These are phyloP conservation scores for Euryodendron excelsum DNA, from an alignment of 148 eudicot genomes.

Conservation along the genomic window DNA sequence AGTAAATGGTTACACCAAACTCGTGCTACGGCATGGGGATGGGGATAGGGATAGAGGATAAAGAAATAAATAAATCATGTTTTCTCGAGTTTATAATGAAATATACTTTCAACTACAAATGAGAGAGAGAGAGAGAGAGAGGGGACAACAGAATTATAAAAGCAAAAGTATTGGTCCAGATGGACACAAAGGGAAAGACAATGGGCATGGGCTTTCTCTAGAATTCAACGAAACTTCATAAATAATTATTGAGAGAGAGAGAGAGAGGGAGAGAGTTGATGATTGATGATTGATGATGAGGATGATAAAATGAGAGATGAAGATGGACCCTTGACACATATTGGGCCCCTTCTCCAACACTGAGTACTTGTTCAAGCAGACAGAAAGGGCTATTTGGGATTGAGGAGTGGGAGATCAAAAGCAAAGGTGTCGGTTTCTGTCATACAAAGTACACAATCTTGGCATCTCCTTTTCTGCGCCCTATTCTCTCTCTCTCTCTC, in stretches of 20 bases:
- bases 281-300: neutral
- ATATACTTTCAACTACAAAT: too few relatives aligned
- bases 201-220: conserved; percentile 25
- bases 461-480: too few relatives aligned
- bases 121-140: too few relatives aligned
- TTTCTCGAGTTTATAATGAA: too few relatives aligned
- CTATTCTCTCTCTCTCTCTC: conserved; percentile 9
- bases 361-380: conserved; percentile 22
- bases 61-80: too few relatives aligned
- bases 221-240: conserved; percentile 25
- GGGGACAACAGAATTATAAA: neutral
- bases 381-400: conserved; percentile 27
- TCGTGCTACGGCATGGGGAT: too few relatives aligned
- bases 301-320: conserved; percentile 23
- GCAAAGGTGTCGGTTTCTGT: conserved; percentile 25
- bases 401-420: conserved; percentile 11
- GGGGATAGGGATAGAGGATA: too few relatives aligned
- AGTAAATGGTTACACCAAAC: too few relatives aligned
- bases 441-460: conserved; percentile 4
- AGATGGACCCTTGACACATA: conserved; percentile 19
- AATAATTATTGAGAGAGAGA: too few relatives aligned
- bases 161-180: neutral
- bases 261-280: conserved; percentile 8
- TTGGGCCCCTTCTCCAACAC: conserved; percentile 43
- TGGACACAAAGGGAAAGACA: conserved; percentile 25